A percentile compares a stretch with the other conserved stretches of the same genome.
Conservation (phyloP, 306 rosid genomes). For the Inga oerstediana region DNA sequence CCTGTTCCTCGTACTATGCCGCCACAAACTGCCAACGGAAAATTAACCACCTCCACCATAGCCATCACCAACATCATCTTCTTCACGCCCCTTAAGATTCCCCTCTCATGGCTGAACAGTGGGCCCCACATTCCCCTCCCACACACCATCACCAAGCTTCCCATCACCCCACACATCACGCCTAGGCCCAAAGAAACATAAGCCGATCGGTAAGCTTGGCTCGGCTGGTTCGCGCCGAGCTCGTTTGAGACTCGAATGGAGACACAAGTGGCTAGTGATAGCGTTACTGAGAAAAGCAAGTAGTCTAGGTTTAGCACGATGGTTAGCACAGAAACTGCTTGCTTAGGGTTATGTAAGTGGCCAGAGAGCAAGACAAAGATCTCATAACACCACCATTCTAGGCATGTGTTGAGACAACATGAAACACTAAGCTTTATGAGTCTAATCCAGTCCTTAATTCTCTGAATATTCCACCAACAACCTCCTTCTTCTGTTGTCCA, state of each 20-base stretch:
- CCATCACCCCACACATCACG: conserved; percentile 46
- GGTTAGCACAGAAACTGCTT: conserved; percentile 54
- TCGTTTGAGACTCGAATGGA: conserved; percentile 71
- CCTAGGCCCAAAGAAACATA: conserved; percentile 52
- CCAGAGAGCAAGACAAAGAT: conserved; percentile 69
- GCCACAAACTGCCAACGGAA: too few relatives aligned
- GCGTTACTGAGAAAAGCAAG: conserved; percentile 59
- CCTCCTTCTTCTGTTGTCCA: conserved; percentile 51
- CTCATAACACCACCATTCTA: conserved; percentile 99
- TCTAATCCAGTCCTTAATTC: conserved; percentile 60
- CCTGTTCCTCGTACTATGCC: too few relatives aligned
- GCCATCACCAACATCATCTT: too few relatives aligned
- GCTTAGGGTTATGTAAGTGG: conserved; percentile 54
- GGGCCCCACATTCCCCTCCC: conserved; percentile 78
- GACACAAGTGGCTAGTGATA: conserved; percentile 71
- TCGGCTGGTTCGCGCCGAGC: conserved; percentile 61
- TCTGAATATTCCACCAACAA: conserved; percentile 59
- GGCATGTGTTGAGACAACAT: conserved; percentile 84
- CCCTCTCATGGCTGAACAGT: neutral
- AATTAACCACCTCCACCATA: too few relatives aligned
- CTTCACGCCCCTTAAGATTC: too few relatives aligned
- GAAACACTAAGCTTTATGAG: conserved; percentile 70
- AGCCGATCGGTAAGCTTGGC: conserved; percentile 57
- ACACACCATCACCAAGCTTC: conserved; percentile 63
- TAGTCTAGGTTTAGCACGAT: conserved; percentile 75